Percentiles rank a stretch among this genome's conserved stretches.
These are phyloP conservation scores for Moniliella sp. DNA, from an alignment of 1,284 basidiomycete species.

Conservation along the genomic window DNA sequence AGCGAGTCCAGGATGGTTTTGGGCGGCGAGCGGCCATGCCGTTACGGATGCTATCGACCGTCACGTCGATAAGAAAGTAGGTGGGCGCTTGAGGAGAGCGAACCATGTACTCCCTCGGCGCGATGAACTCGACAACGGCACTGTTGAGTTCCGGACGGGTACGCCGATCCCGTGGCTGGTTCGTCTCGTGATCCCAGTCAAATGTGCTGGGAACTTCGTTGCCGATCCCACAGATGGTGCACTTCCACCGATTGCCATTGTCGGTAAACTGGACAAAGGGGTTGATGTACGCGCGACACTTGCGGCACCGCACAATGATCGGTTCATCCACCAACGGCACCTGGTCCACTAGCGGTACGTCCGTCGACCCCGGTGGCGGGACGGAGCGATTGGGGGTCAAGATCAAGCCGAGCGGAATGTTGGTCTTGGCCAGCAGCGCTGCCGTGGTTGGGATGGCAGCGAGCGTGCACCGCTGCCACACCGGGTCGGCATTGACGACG, in stretches of 20 bases:
- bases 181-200: constrained; percentile 85
- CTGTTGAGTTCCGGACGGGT: constrained; percentile 76
- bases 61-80: constrained; percentile 93
- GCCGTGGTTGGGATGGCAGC: constrained; percentile 83
- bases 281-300: constrained; percentile 95
- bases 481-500: constrained; percentile 61
- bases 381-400: constrained; percentile 75
- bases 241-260: constrained; percentile 94
- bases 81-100: constrained; percentile 90
- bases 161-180: constrained; percentile 89
- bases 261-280: constrained; percentile 97
- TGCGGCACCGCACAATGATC: constrained; percentile 84
- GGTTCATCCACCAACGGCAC: constrained; percentile 79
- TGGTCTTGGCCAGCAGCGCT: constrained; percentile 70
- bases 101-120: constrained; percentile 97
- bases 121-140: constrained; percentile 81
- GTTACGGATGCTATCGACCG: constrained; percentile 52
- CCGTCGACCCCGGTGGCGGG: no score
- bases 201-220: constrained; percentile 97
- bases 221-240: constrained; percentile 94
- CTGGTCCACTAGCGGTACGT: no score
- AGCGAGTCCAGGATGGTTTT: constrained; percentile 82
- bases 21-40: constrained; percentile 91
- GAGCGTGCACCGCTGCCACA: constrained; percentile 76
- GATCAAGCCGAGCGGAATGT: constrained; percentile 72